Conservation (phyloP, 768 basidiomycete genomes). For the Boletus pseudo-olivaceus region DNA sequence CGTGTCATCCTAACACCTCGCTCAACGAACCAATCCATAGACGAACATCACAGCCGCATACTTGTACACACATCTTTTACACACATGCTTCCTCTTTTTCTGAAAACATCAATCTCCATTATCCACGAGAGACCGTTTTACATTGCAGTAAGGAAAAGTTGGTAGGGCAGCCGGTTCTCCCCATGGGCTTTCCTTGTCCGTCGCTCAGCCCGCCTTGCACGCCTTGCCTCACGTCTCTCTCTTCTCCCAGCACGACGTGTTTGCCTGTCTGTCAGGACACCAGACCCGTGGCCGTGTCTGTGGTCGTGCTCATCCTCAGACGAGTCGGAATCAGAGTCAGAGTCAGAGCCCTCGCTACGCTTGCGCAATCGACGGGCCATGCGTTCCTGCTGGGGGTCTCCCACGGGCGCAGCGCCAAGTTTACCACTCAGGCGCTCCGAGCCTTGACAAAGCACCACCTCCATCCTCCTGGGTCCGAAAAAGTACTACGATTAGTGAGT, state of each 20-base stretch:
- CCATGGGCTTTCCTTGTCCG: slow-evolving; percentile 16
- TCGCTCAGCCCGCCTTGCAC: slow-evolving; percentile 12
- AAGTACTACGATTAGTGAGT: slow-evolving; percentile 36
- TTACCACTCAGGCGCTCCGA: slow-evolving; percentile 29
- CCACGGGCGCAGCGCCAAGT: slow-evolving; percentile 19
- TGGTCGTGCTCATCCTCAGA: background rate
- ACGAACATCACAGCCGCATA: too few relatives aligned
- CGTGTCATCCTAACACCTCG: too few relatives aligned
- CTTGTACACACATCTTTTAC: too few relatives aligned
- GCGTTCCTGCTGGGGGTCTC: slow-evolving; percentile 17
- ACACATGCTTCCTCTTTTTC: too few relatives aligned
- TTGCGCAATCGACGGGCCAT: slow-evolving; percentile 19
- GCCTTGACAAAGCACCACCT: slow-evolving; percentile 37
- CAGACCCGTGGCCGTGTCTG: background rate
- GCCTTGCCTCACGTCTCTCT: slow-evolving; percentile 14
- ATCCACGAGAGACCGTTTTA: background rate
- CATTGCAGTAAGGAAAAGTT: slow-evolving; percentile 16
- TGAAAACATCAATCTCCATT: too few relatives aligned
- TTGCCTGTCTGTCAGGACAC: background rate
- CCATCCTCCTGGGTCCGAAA: slow-evolving; percentile 44
- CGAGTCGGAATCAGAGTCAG: background rate
- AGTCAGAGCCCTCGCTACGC: background rate
- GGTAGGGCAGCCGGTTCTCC: slow-evolving; percentile 18
- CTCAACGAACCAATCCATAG: too few relatives aligned
- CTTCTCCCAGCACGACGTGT: slow-evolving; percentile 1